A percentile compares a stretch with the other conserved stretches of the same genome.
Conservation (phyloP, 176 grass and related monocot species). For the Hsuehochloa calcarea region DNA sequence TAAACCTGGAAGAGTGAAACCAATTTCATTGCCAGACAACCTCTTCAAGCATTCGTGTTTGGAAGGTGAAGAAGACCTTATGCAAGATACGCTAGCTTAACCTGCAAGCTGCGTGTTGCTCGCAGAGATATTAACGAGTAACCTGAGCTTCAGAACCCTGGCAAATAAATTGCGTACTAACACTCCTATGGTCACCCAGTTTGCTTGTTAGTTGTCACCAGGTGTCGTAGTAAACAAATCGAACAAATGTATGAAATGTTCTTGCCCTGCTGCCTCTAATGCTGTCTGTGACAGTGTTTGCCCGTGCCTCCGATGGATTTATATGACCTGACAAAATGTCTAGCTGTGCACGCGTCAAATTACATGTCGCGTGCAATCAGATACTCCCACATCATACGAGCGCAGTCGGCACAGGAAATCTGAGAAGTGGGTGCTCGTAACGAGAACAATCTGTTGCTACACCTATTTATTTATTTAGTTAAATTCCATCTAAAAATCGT, state of each 20-base stretch:
- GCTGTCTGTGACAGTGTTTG: neutral
- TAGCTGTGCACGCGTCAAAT: neutral
- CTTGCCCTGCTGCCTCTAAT: neutral
- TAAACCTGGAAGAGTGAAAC: neutral
- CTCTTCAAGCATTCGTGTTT: neutral
- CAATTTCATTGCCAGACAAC: neutral
- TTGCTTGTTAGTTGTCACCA: neutral
- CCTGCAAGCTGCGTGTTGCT: neutral
- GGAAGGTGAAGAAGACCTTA: neutral
- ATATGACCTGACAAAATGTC: neutral
- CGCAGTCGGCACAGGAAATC: neutral
- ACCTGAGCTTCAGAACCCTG: neutral
- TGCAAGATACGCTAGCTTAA: neutral
- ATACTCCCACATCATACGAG: neutral
- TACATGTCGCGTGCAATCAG: neutral
- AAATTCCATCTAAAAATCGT: neutral
- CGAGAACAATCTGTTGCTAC: neutral
- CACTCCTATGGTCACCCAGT: neutral
- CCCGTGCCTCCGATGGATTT: neutral
- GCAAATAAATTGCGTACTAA: neutral
- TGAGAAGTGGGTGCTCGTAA: neutral
- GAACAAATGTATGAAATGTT: neutral
- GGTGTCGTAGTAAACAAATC: neutral
- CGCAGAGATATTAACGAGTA: neutral
- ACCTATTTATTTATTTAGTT: neutral